Percentiles rank a stretch among this genome's conserved stretches.
phyloP scores from a whole-genome alignment of 2,329 filamentous ascomycete species.

The Botrytis hyacinthi region DNA sequence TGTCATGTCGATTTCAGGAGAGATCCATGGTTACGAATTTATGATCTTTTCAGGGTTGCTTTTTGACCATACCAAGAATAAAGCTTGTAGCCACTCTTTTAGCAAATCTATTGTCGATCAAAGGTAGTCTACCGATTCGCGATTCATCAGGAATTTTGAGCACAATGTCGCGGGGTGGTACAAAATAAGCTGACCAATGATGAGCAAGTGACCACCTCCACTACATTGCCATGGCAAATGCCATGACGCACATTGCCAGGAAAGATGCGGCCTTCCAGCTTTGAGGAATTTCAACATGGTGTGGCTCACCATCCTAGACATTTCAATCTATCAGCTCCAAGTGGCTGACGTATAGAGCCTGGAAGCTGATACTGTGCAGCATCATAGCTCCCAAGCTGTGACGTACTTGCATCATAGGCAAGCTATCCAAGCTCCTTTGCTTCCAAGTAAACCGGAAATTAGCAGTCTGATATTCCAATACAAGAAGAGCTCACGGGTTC shows the following conservation, averaged over 20 bases:
- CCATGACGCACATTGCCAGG: conserved; percentile 14
- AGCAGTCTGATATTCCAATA: conserved; percentile 13
- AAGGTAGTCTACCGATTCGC: not conserved
- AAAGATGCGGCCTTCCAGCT: conserved; percentile 10
- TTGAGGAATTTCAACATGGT: conserved; percentile 2
- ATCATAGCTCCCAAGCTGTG: conserved; percentile 16
- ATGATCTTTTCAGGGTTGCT: not conserved
- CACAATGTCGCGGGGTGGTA: not conserved
- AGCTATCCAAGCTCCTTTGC: conserved; percentile 7
- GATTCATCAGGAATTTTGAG: not conserved
- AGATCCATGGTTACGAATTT: not conserved
- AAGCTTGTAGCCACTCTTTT: not conserved
- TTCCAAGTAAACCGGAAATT: conserved; percentile 21
- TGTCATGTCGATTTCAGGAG: conserved; percentile 11
- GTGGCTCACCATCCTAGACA: conserved; percentile 1
- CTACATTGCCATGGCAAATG: conserved; percentile 5
- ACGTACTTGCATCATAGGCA: conserved; percentile 15
- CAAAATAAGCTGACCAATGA: not conserved
- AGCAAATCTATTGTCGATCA: not conserved
- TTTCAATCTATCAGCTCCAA: not conserved
- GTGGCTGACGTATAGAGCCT: conserved; percentile 19
- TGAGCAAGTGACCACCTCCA: not conserved
- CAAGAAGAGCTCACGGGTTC: conserved; percentile 21
- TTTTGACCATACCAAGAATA: not conserved
- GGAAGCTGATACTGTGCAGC: not conserved